phyloP scores from a whole-genome alignment of 805 yeast genomes.

The Saccharomyces jurei region DNA sequence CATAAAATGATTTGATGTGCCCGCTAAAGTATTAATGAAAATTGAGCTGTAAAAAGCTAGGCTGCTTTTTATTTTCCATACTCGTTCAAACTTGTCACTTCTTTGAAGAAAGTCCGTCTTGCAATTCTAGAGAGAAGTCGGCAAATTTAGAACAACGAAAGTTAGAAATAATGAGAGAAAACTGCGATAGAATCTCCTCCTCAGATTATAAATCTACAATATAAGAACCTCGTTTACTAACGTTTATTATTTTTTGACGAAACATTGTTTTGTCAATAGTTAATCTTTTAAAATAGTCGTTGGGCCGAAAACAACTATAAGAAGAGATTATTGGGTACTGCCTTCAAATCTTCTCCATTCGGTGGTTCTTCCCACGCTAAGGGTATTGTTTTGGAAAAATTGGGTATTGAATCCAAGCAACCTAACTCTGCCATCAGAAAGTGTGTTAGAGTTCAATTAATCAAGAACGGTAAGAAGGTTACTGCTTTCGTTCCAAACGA shows the following conservation, averaged over 20 bases:
- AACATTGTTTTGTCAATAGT: slow-evolving; percentile 7
- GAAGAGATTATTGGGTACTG: slow-evolving; percentile 96
- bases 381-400: slow-evolving; percentile 97
- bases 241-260: slow-evolving; percentile 1
- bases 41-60: not conserved
- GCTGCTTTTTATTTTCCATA: not conserved
- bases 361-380: slow-evolving; percentile 99
- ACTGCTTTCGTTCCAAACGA: slow-evolving; percentile 99
- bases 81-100: too few species aligned
- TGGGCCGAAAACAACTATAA: slow-evolving; percentile 97
- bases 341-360: slow-evolving; percentile 97
- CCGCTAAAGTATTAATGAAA: not conserved
- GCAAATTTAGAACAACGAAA: not conserved
- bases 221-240: slow-evolving; percentile 2
- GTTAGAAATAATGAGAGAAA: not conserved
- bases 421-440: slow-evolving; percentile 99
- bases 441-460: slow-evolving; percentile 99
- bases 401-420: slow-evolving; percentile 98
- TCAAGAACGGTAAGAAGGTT: slow-evolving; percentile 99
- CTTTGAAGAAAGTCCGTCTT: not conserved
- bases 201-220: not conserved
- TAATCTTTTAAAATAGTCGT: slow-evolving; percentile 44
- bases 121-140: not conserved
- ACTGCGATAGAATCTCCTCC: not conserved
- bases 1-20: not conserved